Conservation (phyloP, 2,329 filamentous ascomycete genomes). For the Aureobasidium pullulans region DNA sequence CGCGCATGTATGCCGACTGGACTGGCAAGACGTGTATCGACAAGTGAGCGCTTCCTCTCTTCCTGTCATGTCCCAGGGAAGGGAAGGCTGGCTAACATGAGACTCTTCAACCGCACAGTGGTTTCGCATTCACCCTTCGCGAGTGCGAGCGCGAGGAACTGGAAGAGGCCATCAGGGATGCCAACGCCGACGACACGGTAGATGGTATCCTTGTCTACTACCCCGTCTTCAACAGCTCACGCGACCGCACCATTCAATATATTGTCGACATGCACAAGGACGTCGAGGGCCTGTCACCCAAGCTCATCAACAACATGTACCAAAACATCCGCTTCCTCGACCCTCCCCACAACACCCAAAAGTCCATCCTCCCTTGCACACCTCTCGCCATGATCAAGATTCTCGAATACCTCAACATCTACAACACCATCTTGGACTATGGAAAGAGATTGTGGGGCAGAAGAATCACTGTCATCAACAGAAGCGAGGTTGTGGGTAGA, state of each 20-base stretch:
- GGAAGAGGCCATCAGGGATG: slow-evolving; percentile 78
- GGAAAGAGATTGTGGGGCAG: slow-evolving; percentile 90
- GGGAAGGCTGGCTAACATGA: neutral
- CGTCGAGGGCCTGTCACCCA: slow-evolving; percentile 88
- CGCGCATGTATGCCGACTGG: slow-evolving; percentile 92
- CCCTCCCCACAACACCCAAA: slow-evolving; percentile 64
- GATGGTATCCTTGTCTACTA: slow-evolving; percentile 98
- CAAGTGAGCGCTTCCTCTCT: slow-evolving; percentile 58
- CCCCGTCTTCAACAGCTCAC: slow-evolving; percentile 83
- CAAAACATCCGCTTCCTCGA: slow-evolving; percentile 96
- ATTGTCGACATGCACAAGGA: slow-evolving; percentile 86
- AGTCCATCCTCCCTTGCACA: slow-evolving; percentile 92
- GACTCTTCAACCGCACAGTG: slow-evolving; percentile 45
- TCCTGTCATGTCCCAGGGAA: neutral
- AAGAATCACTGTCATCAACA: slow-evolving; percentile 93
- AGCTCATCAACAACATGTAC: slow-evolving; percentile 99
- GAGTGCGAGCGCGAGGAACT: slow-evolving; percentile 79
- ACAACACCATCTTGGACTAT: slow-evolving; percentile 88
- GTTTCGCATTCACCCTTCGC: slow-evolving; percentile 81
- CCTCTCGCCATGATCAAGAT: slow-evolving; percentile 96
- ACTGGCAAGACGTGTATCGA: slow-evolving; percentile 93
- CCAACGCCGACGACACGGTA: slow-evolving; percentile 69
- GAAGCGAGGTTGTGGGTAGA: slow-evolving; percentile 89
- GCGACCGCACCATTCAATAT: slow-evolving; percentile 94
- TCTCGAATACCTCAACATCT: slow-evolving; percentile 88